Conservation (phyloP, 2,329 filamentous ascomycete species). For the Pseudopithomyces maydicus region DNA sequence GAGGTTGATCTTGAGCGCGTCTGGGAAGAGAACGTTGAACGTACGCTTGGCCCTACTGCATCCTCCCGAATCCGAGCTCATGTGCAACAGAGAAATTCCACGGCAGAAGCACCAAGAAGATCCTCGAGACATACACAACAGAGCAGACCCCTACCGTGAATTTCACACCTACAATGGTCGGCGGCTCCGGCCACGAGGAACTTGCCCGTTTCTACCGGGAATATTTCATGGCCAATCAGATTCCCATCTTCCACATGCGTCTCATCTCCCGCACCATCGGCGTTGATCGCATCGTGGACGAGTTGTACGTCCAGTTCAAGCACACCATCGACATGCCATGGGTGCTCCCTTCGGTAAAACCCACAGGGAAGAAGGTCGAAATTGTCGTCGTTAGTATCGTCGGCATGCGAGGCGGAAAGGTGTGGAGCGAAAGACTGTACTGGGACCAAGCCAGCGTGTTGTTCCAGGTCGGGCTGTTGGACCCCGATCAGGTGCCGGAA, state of each 20-base stretch:
- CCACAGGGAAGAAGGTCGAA: slow-evolving; percentile 63
- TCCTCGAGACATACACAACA: slow-evolving; percentile 45
- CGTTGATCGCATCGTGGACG: slow-evolving; percentile 64
- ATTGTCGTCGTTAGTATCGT: slow-evolving; percentile 63
- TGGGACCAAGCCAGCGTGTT: slow-evolving; percentile 68
- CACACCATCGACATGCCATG: slow-evolving; percentile 62
- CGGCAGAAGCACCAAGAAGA: slow-evolving; percentile 41
- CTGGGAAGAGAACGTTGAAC: slow-evolving; percentile 49
- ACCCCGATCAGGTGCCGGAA: slow-evolving; percentile 59
- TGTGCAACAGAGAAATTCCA: slow-evolving; percentile 41
- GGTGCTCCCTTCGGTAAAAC: slow-evolving; percentile 63
- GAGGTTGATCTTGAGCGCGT: slow-evolving; percentile 53
- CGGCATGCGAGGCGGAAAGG: slow-evolving; percentile 56
- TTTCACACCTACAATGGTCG: slow-evolving; percentile 53
- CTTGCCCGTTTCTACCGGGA: slow-evolving; percentile 59
- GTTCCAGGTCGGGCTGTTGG: slow-evolving; percentile 62
- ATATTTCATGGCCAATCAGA: slow-evolving; percentile 57
- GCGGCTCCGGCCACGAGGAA: slow-evolving; percentile 50
- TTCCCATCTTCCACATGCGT: slow-evolving; percentile 57
- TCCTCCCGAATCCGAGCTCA: slow-evolving; percentile 6
- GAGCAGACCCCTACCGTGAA: slow-evolving; percentile 46
- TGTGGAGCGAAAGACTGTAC: slow-evolving; percentile 64
- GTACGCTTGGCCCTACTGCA: slow-evolving; percentile 19
- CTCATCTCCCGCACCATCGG: slow-evolving; percentile 64
- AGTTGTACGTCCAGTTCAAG: slow-evolving; percentile 61